phyloP scores from a whole-genome alignment of 768 basidiomycete genomes.

The Collybiopsis luxurians region DNA sequence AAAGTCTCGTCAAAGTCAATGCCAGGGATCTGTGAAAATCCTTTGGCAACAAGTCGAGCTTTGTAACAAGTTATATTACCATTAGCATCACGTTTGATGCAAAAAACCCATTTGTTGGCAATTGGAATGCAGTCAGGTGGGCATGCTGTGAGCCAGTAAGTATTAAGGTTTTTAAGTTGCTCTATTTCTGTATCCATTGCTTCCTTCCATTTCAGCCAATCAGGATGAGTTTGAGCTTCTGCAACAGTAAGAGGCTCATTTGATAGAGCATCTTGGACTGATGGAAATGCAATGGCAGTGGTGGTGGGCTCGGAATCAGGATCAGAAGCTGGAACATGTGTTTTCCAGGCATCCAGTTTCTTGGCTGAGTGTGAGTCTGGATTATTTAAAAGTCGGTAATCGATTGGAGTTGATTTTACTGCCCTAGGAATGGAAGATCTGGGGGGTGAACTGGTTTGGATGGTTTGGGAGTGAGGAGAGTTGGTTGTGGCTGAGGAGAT shows the following conservation, averaged over 20 bases:
- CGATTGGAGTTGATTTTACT: background rate
- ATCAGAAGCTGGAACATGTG: background rate
- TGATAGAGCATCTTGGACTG: background rate
- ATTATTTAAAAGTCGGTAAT: constrained; percentile 3
- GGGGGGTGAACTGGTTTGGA: background rate
- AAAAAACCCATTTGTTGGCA: constrained; percentile 10
- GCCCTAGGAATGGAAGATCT: no score
- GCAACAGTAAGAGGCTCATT: background rate
- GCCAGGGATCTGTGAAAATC: constrained; percentile 27
- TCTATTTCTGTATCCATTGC: constrained; percentile 23
- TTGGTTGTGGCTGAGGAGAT: no score
- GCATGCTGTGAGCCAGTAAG: background rate
- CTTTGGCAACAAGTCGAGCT: constrained; percentile 9
- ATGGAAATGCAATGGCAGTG: background rate
- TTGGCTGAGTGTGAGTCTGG: background rate
- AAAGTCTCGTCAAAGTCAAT: constrained; percentile 21
- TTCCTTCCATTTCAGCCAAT: constrained; percentile 17
- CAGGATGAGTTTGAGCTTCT: constrained; percentile 19
- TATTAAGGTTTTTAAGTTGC: background rate
- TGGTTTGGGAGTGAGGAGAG: no score
- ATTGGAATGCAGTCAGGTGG: background rate
- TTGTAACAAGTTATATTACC: constrained; percentile 20
- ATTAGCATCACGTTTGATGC: background rate
- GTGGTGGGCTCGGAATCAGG: background rate
- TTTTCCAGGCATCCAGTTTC: background rate